phyloP scores from a whole-genome alignment of 169 alveolate species.

The Eimeria falciformis region DNA sequence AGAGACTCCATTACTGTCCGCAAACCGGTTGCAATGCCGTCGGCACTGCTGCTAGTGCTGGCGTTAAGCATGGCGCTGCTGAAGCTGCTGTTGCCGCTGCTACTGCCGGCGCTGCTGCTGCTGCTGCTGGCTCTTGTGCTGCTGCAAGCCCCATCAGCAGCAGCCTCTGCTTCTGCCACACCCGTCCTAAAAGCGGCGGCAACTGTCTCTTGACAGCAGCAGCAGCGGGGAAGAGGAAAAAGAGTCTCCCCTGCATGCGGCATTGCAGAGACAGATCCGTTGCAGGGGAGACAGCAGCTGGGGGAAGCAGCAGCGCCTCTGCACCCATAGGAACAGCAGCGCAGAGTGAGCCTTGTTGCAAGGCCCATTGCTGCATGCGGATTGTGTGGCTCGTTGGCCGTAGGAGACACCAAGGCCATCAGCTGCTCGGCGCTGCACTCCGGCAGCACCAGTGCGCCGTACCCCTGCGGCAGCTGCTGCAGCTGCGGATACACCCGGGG shows the following conservation, averaged over 20 bases:
- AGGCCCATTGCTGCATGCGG: background rate
- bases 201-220: background rate
- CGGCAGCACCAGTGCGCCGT: background rate
- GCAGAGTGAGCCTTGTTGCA: background rate
- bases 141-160: background rate
- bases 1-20: background rate
- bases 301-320: background rate
- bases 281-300: no score
- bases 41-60: no score
- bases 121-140: background rate
- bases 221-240: background rate
- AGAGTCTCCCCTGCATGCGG: background rate
- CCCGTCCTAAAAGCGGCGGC: background rate
- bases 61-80: no score
- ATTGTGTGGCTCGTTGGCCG: background rate
- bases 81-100: background rate
- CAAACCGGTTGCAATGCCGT: background rate
- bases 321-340: background rate
- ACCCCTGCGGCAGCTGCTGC: conserved; percentile 18
- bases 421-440: background rate
- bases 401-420: background rate
- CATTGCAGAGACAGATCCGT: background rate
- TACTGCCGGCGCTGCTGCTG: background rate
- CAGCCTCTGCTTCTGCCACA: background rate
- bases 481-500: background rate